phyloP scores from a whole-genome alignment of 108 stramenopile genomes.

The Hondaea fermentalgiana region DNA sequence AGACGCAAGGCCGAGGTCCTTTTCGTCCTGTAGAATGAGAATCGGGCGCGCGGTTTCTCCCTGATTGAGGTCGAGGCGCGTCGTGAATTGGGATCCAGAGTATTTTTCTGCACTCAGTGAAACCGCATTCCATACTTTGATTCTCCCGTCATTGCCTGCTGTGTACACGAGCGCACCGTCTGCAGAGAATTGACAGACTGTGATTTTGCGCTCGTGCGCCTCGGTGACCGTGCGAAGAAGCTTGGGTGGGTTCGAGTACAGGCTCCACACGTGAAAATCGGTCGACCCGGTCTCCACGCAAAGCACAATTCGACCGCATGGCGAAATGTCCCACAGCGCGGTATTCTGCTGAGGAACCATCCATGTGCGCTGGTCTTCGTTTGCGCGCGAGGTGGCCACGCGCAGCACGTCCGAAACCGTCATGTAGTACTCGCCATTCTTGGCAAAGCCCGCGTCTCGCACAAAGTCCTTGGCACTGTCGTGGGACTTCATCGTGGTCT shows the following conservation, averaged over 20 bases:
- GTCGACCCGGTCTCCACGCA: neutral
- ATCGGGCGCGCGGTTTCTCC: neutral
- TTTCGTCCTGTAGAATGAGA: neutral
- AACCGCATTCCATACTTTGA: neutral
- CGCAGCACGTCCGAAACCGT: neutral
- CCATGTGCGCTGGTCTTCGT: neutral
- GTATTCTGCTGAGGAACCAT: neutral
- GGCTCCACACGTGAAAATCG: neutral
- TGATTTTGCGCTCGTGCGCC: neutral
- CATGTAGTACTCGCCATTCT: neutral
- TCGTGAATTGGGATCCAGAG: neutral
- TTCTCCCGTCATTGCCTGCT: neutral
- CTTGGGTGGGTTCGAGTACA: neutral
- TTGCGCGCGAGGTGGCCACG: neutral
- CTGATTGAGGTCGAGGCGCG: neutral
- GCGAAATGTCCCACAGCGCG: neutral
- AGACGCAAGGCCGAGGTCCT: neutral
- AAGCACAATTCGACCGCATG: neutral
- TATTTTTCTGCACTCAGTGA: neutral
- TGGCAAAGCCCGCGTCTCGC: neutral
- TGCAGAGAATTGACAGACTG: neutral
- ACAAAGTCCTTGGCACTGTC: neutral
- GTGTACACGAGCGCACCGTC: neutral
- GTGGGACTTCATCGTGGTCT: neutral
- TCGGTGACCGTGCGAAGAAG: neutral